Conservation (phyloP, 352 stramenopile genomes). For the Globisporangium irregulare region DNA sequence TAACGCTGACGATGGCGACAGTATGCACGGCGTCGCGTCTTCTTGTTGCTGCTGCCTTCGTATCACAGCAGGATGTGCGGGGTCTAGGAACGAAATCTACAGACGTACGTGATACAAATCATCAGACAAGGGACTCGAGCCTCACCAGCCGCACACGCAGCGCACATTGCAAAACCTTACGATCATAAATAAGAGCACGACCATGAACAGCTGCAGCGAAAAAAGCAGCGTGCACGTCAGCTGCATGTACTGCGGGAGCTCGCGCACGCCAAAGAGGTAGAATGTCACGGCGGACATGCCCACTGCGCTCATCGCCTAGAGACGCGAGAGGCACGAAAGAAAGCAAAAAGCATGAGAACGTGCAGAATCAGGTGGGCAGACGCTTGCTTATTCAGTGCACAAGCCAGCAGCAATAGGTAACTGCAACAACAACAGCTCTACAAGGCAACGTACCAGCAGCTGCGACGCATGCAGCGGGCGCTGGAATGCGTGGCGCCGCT, state of each 20-base stretch:
- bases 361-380: background rate
- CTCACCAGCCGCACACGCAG: background rate
- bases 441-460: conserved; percentile 24
- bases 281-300: conserved; percentile 41
- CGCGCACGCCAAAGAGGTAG: conserved; percentile 39
- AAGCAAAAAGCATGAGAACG: background rate
- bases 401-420: background rate
- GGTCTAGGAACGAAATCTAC: conserved; percentile 57
- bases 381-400: background rate
- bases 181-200: conserved; percentile 19
- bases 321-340: no score
- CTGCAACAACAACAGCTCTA: background rate
- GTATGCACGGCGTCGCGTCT: conserved; percentile 6
- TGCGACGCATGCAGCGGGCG: conserved; percentile 38
- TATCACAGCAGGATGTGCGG: conserved; percentile 29
- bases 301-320: conserved; percentile 36
- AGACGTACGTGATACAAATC: background rate
- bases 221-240: conserved; percentile 39
- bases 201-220: conserved; percentile 35
- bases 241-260: conserved; percentile 39
- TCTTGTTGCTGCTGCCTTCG: conserved; percentile 6
- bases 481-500: conserved; percentile 48
- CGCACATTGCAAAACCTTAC: conserved; percentile 2
- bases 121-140: conserved; percentile 28
- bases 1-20: background rate